Evolutionary conservation across 345 rosid genomes (phyloP).

Genomic region (Schrenkiella parvula): DNA sequence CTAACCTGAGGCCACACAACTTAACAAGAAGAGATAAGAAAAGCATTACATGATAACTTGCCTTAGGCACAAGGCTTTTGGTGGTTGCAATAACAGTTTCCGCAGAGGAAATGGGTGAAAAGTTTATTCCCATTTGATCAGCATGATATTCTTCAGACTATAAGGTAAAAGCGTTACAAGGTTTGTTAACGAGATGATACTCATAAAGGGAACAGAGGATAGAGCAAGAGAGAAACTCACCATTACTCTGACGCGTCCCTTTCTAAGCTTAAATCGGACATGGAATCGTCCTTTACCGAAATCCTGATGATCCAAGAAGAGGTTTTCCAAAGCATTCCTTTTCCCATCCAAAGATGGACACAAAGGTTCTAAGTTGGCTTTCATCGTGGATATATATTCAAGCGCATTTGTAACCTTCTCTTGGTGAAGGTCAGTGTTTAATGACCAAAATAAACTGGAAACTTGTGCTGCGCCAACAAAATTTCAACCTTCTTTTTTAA

Average conservation of each 20-base stretch:
- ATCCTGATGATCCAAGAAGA: slow-evolving; percentile 47
- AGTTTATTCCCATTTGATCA: slow-evolving; percentile 52
- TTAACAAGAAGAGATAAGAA: background rate
- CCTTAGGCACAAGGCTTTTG: slow-evolving; percentile 78
- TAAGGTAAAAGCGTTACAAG: slow-evolving; percentile 11
- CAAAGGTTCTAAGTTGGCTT: slow-evolving; percentile 57
- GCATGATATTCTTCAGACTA: slow-evolving; percentile 69
- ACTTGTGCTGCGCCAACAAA: slow-evolving; percentile 50
- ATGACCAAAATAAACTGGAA: slow-evolving; percentile 65
- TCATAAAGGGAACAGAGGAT: background rate
- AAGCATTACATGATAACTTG: slow-evolving; percentile 16
- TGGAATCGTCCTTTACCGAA: slow-evolving; percentile 57
- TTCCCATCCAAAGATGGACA: slow-evolving; percentile 38
- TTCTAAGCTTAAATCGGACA: slow-evolving; percentile 73
- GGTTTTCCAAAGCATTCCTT: slow-evolving; percentile 43
- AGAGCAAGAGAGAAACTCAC: slow-evolving; percentile 35
- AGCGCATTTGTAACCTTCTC: slow-evolving; percentile 51
- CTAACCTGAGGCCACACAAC: background rate
- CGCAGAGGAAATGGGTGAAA: slow-evolving; percentile 52
- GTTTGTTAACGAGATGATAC: slow-evolving; percentile 3
- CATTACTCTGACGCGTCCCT: slow-evolving; percentile 80
- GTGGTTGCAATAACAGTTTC: slow-evolving; percentile 33
- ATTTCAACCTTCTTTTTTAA: background rate
- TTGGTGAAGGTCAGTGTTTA: slow-evolving; percentile 78
- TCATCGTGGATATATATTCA: slow-evolving; percentile 77